A percentile compares a stretch with the other conserved stretches of the same genome.
phyloP scores from a whole-genome alignment of 192 early-diverging fungal genomes.

The Oehlia diaphana region DNA sequence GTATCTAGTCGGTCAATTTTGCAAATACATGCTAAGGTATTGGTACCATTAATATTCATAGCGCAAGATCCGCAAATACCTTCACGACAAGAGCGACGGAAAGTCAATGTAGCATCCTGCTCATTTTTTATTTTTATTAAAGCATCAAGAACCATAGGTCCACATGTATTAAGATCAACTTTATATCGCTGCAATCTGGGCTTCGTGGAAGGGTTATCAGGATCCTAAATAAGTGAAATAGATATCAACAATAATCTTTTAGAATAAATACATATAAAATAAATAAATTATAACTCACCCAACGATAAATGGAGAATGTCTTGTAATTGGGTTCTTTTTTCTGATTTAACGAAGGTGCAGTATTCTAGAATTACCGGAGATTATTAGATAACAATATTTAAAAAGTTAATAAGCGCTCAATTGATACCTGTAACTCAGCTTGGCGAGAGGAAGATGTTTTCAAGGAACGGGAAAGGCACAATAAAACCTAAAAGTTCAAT shows the following conservation, averaged over 20 bases:
- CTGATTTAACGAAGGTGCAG: background rate
- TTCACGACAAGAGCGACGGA: constrained; percentile 96
- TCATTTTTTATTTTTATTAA: constrained; percentile 98
- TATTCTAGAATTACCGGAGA: background rate
- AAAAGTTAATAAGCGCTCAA: background rate
- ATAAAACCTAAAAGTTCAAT: background rate
- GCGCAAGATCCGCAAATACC: constrained; percentile 97
- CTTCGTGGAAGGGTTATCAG: constrained; percentile 85
- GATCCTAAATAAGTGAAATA: constrained; percentile 57
- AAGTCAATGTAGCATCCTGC: constrained; percentile 88
- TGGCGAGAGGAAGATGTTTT: background rate
- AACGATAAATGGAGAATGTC: constrained; percentile 95
- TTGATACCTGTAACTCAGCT: background rate
- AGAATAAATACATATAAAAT: background rate
- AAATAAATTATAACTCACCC: constrained; percentile 59
- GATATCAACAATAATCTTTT: background rate
- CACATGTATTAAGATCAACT: constrained; percentile 89
- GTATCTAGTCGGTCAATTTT: constrained; percentile 77
- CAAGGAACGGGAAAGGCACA: background rate
- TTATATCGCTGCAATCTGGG: constrained; percentile 85
- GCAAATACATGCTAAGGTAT: constrained; percentile 92
- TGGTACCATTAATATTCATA: constrained; percentile 97
- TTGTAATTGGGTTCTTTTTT: constrained; percentile 51
- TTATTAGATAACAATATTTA: background rate
- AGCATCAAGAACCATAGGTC: constrained; percentile 96